Evolutionary conservation across 2,329 filamentous ascomycete genomes (phyloP).

Genomic region (Sarocladium brachiariae): DNA sequence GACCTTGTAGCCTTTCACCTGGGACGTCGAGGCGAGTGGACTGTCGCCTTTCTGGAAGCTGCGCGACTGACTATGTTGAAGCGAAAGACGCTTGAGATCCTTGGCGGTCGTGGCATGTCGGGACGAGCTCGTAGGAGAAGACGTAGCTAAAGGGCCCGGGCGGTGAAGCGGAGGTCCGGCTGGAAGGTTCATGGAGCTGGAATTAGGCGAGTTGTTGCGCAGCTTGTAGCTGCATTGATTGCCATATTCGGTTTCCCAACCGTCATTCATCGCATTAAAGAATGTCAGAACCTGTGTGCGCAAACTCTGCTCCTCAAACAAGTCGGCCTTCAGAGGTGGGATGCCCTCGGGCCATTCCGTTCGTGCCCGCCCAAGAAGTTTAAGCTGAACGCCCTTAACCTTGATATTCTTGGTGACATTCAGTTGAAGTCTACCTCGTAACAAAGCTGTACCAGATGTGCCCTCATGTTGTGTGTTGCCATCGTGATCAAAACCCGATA

Average conservation of each 20-base stretch:
- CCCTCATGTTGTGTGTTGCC: conserved; percentile 46
- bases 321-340: conserved; percentile 76
- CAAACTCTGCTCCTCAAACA: conserved; percentile 76
- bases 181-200: conserved; percentile 26
- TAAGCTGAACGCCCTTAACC: conserved; percentile 83
- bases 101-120: conserved; percentile 30
- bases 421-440: conserved; percentile 77
- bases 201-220: conserved; percentile 30
- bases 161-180: conserved; percentile 12
- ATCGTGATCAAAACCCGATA: conserved; percentile 71
- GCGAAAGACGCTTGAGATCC: conserved; percentile 61
- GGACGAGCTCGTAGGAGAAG: conserved; percentile 16
- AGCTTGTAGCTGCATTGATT: conserved; percentile 53
- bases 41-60: conserved; percentile 79
- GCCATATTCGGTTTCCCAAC: conserved; percentile 56
- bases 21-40: conserved; percentile 51
- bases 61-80: conserved; percentile 74
- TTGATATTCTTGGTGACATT: conserved; percentile 85
- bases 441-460: conserved; percentile 68
- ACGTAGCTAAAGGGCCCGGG: neutral
- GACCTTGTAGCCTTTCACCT: conserved; percentile 71
- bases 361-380: conserved; percentile 74
- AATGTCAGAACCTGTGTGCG: conserved; percentile 87
- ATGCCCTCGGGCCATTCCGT: conserved; percentile 98
- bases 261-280: conserved; percentile 69